These are phyloP conservation scores for Davidsoniella eucalypti DNA, from an alignment of 2,329 filamentous ascomycete species.

Conservation along the genomic window DNA sequence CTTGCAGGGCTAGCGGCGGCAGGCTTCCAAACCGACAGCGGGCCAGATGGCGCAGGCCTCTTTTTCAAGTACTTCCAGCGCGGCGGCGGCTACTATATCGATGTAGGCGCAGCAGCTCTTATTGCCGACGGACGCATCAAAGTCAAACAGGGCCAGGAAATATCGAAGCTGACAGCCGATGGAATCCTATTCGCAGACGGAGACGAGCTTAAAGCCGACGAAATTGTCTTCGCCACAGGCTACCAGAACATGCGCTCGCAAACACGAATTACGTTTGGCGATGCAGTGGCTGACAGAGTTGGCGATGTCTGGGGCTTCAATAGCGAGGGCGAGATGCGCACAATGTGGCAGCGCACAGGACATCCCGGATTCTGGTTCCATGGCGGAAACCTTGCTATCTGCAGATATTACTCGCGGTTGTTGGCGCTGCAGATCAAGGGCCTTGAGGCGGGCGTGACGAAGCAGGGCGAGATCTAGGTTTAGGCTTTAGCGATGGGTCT, in stretches of 20 bases:
- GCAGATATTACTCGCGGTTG: constrained; percentile 40
- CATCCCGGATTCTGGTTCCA: constrained; percentile 52
- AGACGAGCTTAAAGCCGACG: constrained; percentile 38
- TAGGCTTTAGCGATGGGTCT: background rate
- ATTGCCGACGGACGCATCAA: constrained; percentile 49
- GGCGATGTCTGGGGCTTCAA: constrained; percentile 48
- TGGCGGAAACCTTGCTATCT: constrained; percentile 46
- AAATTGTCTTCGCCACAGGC: constrained; percentile 46
- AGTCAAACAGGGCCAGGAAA: constrained; percentile 41
- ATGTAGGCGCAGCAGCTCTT: constrained; percentile 45
- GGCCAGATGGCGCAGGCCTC: constrained; percentile 39
- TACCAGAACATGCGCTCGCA: constrained; percentile 54
- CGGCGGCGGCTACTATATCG: constrained; percentile 55
- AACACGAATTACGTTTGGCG: constrained; percentile 44
- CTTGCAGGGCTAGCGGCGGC: constrained; percentile 32
- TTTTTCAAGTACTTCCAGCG: constrained; percentile 47
- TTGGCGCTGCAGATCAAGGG: constrained; percentile 37
- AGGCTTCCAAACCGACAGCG: constrained; percentile 44
- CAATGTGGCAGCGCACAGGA: constrained; percentile 41
- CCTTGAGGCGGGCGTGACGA: constrained; percentile 23
- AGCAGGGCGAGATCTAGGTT: constrained; percentile 18
- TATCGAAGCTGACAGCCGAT: constrained; percentile 30
- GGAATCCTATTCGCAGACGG: constrained; percentile 37
- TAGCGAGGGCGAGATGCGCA: constrained; percentile 36
- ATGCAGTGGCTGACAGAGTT: constrained; percentile 40